Evolutionary conservation across 331 rosid genomes (phyloP).

Genomic region (Dryas integrifolia): DNA sequence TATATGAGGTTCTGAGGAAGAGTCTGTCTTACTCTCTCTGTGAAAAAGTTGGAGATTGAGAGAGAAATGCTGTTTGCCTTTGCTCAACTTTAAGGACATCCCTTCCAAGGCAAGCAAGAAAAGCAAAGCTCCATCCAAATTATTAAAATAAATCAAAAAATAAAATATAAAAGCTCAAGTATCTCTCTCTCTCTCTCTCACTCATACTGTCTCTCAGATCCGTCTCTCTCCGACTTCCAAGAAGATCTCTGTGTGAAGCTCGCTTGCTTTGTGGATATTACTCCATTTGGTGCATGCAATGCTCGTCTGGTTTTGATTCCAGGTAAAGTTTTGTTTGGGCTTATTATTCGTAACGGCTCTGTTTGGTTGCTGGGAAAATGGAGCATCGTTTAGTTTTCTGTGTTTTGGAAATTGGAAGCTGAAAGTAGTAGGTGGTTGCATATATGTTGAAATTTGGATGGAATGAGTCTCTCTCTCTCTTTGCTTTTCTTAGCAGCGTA

Average conservation of each 20-base stretch:
- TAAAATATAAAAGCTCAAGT: slow-evolving; percentile 10
- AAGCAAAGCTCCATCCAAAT: slow-evolving; percentile 1
- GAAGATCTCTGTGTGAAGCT: slow-evolving; percentile 42
- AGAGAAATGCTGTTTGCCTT: slow-evolving; percentile 49
- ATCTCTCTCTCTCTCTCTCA: slow-evolving; percentile 16
- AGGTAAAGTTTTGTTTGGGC: slow-evolving; percentile 39
- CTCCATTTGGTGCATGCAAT: slow-evolving; percentile 36
- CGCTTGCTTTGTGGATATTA: slow-evolving; percentile 11
- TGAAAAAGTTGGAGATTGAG: slow-evolving; percentile 37
- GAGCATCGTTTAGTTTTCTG: too few species aligned
- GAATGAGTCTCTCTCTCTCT: background rate
- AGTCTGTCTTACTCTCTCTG: slow-evolving; percentile 15
- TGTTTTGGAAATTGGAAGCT: background rate
- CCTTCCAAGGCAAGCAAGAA: slow-evolving; percentile 80
- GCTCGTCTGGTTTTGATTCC: slow-evolving; percentile 42
- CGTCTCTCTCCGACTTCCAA: slow-evolving; percentile 29
- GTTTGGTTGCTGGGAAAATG: slow-evolving; percentile 18
- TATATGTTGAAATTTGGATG: background rate
- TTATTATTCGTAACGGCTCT: slow-evolving; percentile 29
- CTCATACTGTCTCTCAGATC: slow-evolving; percentile 54
- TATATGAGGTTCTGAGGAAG: background rate
- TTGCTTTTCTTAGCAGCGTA: background rate
- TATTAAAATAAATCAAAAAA: background rate
- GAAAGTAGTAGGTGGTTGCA: background rate
- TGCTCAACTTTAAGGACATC: slow-evolving; percentile 42